Conservation (phyloP, 176 grass and related monocot species). For the Miscanthus lutarioriparius region DNA sequence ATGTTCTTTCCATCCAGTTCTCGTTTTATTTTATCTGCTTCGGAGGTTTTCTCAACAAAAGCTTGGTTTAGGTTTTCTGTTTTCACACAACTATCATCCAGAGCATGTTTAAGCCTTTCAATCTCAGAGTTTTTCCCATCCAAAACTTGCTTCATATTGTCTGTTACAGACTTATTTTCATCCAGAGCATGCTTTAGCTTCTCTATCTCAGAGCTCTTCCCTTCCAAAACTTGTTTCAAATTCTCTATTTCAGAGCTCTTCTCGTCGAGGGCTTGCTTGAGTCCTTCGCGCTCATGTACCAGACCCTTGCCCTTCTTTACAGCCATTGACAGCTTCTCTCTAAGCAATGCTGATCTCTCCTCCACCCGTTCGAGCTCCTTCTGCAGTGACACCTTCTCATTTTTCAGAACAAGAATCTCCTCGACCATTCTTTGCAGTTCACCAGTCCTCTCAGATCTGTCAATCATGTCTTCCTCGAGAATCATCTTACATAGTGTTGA, state of each 20-base stretch:
- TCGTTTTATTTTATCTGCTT: constrained; percentile 41
- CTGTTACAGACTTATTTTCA: constrained; percentile 57
- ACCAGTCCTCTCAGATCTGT: constrained; percentile 48
- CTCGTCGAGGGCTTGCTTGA: constrained; percentile 62
- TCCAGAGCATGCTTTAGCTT: constrained; percentile 49
- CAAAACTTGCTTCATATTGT: constrained; percentile 39
- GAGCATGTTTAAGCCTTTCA: constrained; percentile 46
- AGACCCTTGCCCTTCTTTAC: constrained; percentile 98
- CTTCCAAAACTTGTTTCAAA: constrained; percentile 50
- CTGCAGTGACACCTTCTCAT: constrained; percentile 72
- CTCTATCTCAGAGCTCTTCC: constrained; percentile 58
- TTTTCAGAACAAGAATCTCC: constrained; percentile 63
- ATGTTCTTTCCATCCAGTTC: constrained; percentile 27
- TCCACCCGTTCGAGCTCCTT: constrained; percentile 74
- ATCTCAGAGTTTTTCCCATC: constrained; percentile 23
- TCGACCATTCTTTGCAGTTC: constrained; percentile 52
- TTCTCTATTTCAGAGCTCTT: constrained; percentile 61
- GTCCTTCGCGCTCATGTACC: constrained; percentile 88
- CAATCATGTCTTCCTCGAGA: constrained; percentile 75
- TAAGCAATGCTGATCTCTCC: constrained; percentile 88
- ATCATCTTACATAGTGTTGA: constrained; percentile 64
- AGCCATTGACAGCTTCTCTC: constrained; percentile 95
- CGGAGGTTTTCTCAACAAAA: constrained; percentile 34
- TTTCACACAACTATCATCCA: constrained; percentile 46
- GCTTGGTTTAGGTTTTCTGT: constrained; percentile 51